Percentiles rank a stretch among this genome's conserved stretches.
phyloP scores from a whole-genome alignment of 352 stramenopile species.

The Paralagenidium karlingii region DNA sequence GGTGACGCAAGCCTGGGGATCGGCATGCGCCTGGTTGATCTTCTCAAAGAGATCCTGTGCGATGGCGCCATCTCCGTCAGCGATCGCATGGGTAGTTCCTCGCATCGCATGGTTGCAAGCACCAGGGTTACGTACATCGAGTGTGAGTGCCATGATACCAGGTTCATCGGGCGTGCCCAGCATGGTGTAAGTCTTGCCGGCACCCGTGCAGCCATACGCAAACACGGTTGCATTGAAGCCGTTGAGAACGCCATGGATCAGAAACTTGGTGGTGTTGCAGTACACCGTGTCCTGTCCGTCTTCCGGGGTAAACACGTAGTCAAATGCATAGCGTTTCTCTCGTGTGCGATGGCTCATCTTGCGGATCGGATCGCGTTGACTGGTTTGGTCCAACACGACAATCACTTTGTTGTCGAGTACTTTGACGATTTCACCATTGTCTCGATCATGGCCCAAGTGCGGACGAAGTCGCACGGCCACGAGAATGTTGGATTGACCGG shows the following conservation, averaged over 20 bases:
- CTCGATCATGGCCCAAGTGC: slow-evolving; percentile 54
- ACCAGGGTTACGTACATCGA: too few species aligned
- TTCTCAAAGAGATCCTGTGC: slow-evolving; percentile 69
- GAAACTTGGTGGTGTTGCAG: slow-evolving; percentile 73
- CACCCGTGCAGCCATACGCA: slow-evolving; percentile 80
- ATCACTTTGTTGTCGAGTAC: slow-evolving; percentile 78
- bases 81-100: too few species aligned
- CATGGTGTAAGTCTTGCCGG: slow-evolving; percentile 89
- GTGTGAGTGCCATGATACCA: slow-evolving; percentile 82
- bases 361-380: slow-evolving; percentile 30
- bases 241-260: slow-evolving; percentile 81
- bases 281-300: slow-evolving; percentile 77
- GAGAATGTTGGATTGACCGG: slow-evolving; percentile 78
- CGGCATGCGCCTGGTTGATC: slow-evolving; percentile 22
- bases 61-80: too few species aligned
- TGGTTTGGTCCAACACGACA: slow-evolving; percentile 56
- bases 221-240: slow-evolving; percentile 89
- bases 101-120: too few species aligned
- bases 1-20: slow-evolving; percentile 13
- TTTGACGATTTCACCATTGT: slow-evolving; percentile 66
- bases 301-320: slow-evolving; percentile 69
- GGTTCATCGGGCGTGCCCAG: slow-evolving; percentile 67
- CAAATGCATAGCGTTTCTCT: slow-evolving; percentile 85
- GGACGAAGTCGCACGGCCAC: slow-evolving; percentile 82
- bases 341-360: slow-evolving; percentile 20